Percentiles rank a stretch among this genome's conserved stretches.
Conservation (phyloP, 2,329 filamentous ascomycete genomes). For the Coniochaeta prunicola region DNA sequence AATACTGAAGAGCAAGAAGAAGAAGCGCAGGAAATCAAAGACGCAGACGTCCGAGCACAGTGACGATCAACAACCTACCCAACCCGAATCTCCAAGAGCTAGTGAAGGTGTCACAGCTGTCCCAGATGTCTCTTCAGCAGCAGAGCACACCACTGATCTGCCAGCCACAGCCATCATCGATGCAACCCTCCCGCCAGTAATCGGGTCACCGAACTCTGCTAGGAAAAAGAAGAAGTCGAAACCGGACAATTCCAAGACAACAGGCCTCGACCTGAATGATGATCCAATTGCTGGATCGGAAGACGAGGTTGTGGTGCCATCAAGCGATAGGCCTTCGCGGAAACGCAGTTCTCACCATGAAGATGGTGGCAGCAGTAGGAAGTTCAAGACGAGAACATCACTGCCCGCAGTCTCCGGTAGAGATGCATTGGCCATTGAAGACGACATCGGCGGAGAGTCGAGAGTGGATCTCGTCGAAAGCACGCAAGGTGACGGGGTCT, state of each 20-base stretch:
- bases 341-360: background rate
- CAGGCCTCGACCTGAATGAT: background rate
- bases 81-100: background rate
- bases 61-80: background rate
- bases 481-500: background rate
- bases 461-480: background rate
- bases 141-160: background rate
- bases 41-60: background rate
- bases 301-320: background rate
- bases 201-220: background rate
- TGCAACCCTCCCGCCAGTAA: background rate
- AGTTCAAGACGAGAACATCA: background rate
- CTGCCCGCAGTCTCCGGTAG: background rate
- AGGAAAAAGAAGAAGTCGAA: background rate
- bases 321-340: background rate
- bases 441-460: background rate
- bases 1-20: background rate
- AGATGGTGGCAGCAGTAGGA: background rate
- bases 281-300: conserved; percentile 3
- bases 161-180: background rate
- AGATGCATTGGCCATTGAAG: background rate
- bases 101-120: background rate
- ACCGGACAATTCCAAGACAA: background rate
- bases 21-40: conserved; percentile 1
- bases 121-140: background rate